Evolutionary conservation across 108 stramenopile species (phyloP).

Genomic region (Chaetoceros muelleri): DNA sequence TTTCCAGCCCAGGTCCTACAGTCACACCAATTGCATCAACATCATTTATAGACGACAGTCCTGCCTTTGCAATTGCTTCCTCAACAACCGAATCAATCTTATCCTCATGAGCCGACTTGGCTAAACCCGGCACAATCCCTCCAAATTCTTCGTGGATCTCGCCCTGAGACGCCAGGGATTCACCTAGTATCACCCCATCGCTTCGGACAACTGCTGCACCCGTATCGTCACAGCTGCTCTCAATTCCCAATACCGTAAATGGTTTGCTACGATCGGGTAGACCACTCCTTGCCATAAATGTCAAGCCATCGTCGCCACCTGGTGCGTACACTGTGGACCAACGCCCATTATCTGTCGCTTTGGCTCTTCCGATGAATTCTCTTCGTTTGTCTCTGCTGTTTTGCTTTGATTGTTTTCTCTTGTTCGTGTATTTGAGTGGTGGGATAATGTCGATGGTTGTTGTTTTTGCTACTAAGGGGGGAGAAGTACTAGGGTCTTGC

Average conservation of each 20-base stretch:
- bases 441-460: no score
- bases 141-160: constrained; percentile 93
- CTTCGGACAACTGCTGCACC: constrained; percentile 87
- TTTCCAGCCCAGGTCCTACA: constrained; percentile 96
- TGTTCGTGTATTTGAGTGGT: no score
- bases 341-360: constrained; percentile 82
- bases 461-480: no score
- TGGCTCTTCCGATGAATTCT: constrained; percentile 65
- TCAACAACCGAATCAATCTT: constrained; percentile 80
- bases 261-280: constrained; percentile 34
- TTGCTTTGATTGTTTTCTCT: constrained; percentile 14
- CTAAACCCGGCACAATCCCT: constrained; percentile 90
- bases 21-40: constrained; percentile 96
- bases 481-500: no score
- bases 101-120: constrained; percentile 74
- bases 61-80: constrained; percentile 63
- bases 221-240: constrained; percentile 94
- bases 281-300: constrained; percentile 57
- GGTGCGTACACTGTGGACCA: constrained; percentile 43
- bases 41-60: constrained; percentile 49
- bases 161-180: constrained; percentile 84
- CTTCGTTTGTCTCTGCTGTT: constrained; percentile 35
- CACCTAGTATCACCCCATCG: constrained; percentile 88
- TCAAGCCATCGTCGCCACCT: constrained; percentile 32
- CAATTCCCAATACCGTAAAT: constrained; percentile 91